These are phyloP conservation scores for Nicotiana tabacum DNA, from an alignment of 257 asterid genomes.

Conservation along the genomic window DNA sequence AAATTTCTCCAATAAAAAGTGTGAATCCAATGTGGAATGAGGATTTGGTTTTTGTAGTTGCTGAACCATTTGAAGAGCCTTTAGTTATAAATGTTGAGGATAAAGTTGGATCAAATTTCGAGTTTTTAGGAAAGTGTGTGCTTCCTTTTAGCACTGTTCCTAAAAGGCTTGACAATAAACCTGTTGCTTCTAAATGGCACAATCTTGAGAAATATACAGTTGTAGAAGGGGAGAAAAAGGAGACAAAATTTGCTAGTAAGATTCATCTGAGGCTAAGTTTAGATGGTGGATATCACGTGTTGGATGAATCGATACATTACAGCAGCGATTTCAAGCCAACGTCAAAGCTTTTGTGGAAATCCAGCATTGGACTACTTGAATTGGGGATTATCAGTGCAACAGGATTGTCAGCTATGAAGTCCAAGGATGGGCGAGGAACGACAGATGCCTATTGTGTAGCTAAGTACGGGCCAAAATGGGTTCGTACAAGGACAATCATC, in stretches of 20 bases:
- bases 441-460: conserved; percentile 80
- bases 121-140: conserved; percentile 48
- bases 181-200: conserved; percentile 63
- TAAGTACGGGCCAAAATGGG: conserved; percentile 79
- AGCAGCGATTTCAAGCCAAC: conserved; percentile 75
- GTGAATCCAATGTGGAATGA: conserved; percentile 73
- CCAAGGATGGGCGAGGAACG: conserved; percentile 54
- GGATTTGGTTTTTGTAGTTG: conserved; percentile 66
- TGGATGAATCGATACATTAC: conserved; percentile 70
- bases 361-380: conserved; percentile 65
- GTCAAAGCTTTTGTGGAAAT: conserved; percentile 62
- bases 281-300: conserved; percentile 85
- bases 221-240: conserved; percentile 52
- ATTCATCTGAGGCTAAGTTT: conserved; percentile 66
- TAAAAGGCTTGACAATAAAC: conserved; percentile 59
- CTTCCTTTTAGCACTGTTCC: conserved; percentile 30
- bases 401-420: conserved; percentile 55
- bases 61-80: conserved; percentile 78
- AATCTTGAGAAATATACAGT: conserved; percentile 59
- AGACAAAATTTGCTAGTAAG: conserved; percentile 65
- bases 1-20: conserved; percentile 27
- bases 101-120: conserved; percentile 35
- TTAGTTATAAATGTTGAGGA: conserved; percentile 58
- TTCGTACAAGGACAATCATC: conserved; percentile 69
- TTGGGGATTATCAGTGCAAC: conserved; percentile 65